These are phyloP conservation scores for Clonostachys rosea DNA, from an alignment of 2,329 filamentous ascomycete species.

Conservation along the genomic window DNA sequence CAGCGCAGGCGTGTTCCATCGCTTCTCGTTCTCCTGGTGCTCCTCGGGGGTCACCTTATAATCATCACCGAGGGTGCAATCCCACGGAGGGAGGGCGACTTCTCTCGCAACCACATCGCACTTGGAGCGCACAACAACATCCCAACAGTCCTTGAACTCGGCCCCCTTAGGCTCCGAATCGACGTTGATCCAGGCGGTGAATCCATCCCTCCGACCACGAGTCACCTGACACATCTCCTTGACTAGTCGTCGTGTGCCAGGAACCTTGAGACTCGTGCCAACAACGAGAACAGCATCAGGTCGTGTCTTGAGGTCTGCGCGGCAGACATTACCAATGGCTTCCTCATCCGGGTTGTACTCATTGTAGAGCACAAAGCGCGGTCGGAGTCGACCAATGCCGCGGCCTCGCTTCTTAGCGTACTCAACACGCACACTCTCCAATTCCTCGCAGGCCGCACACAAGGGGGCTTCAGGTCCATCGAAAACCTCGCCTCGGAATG, in stretches of 20 bases:
- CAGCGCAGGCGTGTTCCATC: slow-evolving; percentile 28
- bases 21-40: slow-evolving; percentile 30
- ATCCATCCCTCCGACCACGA: slow-evolving; percentile 74
- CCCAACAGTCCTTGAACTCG: slow-evolving; percentile 91
- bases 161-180: slow-evolving; percentile 77
- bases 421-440: slow-evolving; percentile 71
- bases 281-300: slow-evolving; percentile 94
- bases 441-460: slow-evolving; percentile 69
- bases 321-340: slow-evolving; percentile 87
- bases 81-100: slow-evolving; percentile 58
- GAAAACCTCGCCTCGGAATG: slow-evolving; percentile 77
- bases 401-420: slow-evolving; percentile 85
- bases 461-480: slow-evolving; percentile 78
- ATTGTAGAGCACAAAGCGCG: slow-evolving; percentile 95
- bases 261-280: slow-evolving; percentile 92
- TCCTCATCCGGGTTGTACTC: slow-evolving; percentile 96
- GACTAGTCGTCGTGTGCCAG: slow-evolving; percentile 83
- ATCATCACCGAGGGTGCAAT: slow-evolving; percentile 46
- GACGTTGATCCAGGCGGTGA: slow-evolving; percentile 93
- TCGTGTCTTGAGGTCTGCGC: slow-evolving; percentile 76
- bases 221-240: slow-evolving; percentile 87
- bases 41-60: slow-evolving; percentile 40
- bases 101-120: slow-evolving; percentile 83
- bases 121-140: slow-evolving; percentile 80
- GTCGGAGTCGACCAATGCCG: slow-evolving; percentile 83